A percentile compares a stretch with the other conserved stretches of the same genome.
Evolutionary conservation across 2,329 filamentous ascomycete species (phyloP).

Genomic region (Trichoderma sp.): DNA sequence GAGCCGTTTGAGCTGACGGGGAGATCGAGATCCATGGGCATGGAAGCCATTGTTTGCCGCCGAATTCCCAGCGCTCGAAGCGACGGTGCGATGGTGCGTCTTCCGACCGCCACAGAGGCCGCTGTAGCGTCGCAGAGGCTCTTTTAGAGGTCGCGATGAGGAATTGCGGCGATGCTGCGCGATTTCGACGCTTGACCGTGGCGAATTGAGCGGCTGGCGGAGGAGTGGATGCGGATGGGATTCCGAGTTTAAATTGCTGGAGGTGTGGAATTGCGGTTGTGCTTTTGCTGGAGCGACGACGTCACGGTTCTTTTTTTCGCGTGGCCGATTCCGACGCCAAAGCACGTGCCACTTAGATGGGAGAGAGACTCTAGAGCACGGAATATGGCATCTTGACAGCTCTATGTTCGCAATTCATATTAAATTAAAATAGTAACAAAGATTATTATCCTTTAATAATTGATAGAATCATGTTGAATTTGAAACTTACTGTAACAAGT

Average conservation of each 20-base stretch:
- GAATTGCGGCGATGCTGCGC: not conserved
- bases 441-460: not conserved
- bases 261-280: not conserved
- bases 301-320: slow-evolving; percentile 19
- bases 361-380: not conserved
- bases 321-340: slow-evolving; percentile 4
- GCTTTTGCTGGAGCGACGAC: slow-evolving; percentile 9
- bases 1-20: slow-evolving; percentile 41
- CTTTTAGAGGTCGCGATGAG: not conserved
- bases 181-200: not conserved
- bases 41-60: slow-evolving; percentile 48
- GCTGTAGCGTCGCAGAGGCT: not conserved
- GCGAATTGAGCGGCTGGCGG: not conserved
- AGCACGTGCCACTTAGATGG: not conserved
- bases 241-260: not conserved
- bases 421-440: not conserved
- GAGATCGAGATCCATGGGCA: slow-evolving; percentile 56
- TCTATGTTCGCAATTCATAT: not conserved
- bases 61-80: not conserved
- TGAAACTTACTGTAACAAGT: rapidly evolving
- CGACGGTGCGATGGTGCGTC: not conserved
- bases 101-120: not conserved
- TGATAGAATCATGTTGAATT: not conserved
- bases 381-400: not conserved
- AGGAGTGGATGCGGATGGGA: not conserved